phyloP scores from a whole-genome alignment of 257 asterid genomes.

The Leptodermis oblonga region DNA sequence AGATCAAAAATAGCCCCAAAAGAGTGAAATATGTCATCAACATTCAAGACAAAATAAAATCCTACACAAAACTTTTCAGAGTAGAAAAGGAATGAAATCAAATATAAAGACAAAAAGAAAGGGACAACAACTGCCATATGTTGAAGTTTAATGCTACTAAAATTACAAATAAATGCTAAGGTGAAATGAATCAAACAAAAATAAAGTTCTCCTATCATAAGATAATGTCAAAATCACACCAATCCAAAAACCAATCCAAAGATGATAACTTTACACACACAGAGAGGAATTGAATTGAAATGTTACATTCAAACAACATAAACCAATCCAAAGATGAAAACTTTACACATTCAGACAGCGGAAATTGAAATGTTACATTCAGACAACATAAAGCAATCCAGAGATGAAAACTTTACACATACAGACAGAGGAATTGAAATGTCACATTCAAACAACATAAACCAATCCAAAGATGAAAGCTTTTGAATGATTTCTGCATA shows the following conservation, averaged over 20 bases:
- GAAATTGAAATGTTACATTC: no score
- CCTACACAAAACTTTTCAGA: not conserved
- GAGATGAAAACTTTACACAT: no score
- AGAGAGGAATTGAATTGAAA: no score
- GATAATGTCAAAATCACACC: not conserved
- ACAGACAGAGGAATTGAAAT: no score
- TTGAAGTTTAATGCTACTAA: not conserved
- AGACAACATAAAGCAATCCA: no score
- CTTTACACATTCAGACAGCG: no score
- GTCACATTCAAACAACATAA: no score
- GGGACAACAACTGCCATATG: not conserved
- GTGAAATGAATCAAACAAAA: conserved; percentile 6
- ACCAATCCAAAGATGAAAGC: conserved; percentile 1
- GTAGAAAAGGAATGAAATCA: not conserved
- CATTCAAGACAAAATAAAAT: conserved; percentile 5
- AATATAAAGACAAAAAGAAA: not conserved
- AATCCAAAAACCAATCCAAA: no score
- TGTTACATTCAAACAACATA: no score
- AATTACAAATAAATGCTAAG: not conserved
- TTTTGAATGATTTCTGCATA: not conserved
- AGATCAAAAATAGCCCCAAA: not conserved
- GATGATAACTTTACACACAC: no score
- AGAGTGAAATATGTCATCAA: not conserved
- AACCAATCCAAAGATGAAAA: no score
- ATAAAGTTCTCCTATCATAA: not conserved